A percentile compares a stretch with the other conserved stretches of the same genome.
Evolutionary conservation across 1,284 basidiomycete species (phyloP).

Genomic region (Athelia sp.): DNA sequence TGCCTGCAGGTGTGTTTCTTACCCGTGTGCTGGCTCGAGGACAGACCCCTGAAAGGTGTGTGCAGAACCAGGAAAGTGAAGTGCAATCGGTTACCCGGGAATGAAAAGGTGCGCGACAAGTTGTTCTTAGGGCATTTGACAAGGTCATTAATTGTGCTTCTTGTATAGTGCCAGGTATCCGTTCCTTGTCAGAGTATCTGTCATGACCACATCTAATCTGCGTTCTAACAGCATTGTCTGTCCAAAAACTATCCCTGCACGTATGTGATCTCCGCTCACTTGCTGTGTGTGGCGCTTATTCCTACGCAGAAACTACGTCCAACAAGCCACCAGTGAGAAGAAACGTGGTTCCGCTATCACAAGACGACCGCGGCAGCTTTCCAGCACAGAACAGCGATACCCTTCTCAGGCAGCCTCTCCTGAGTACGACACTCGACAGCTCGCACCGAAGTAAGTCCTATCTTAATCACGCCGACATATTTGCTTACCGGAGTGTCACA

Average conservation of each 20-base stretch:
- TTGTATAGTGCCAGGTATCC: slow-evolving; percentile 58
- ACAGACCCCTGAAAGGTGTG: not conserved
- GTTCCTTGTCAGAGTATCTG: not conserved
- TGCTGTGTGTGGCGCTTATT: slow-evolving; percentile 12
- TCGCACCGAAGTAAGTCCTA: not conserved
- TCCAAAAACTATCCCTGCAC: slow-evolving; percentile 83
- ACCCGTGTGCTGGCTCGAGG: not conserved
- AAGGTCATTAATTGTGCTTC: slow-evolving; percentile 11
- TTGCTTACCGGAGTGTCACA: not conserved
- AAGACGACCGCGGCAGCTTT: slow-evolving; percentile 54
- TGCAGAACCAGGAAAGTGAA: slow-evolving; percentile 76
- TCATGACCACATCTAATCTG: not conserved
- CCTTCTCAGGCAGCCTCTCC: too few species aligned
- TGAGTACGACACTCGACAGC: not conserved
- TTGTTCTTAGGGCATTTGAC: slow-evolving; percentile 9
- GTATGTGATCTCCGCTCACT: slow-evolving; percentile 43
- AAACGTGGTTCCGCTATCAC: slow-evolving; percentile 54
- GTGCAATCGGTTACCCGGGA: slow-evolving; percentile 70
- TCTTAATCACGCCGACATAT: too few species aligned
- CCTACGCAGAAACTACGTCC: slow-evolving; percentile 59
- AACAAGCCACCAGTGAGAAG: slow-evolving; percentile 78
- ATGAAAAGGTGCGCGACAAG: slow-evolving; percentile 58
- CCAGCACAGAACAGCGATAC: slow-evolving; percentile 23
- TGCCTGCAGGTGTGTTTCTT: slow-evolving; percentile 62
- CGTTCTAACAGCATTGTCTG: slow-evolving; percentile 57